These are phyloP conservation scores for Marsdenia floribunda DNA, from an alignment of 257 asterid species.

Conservation along the genomic window DNA sequence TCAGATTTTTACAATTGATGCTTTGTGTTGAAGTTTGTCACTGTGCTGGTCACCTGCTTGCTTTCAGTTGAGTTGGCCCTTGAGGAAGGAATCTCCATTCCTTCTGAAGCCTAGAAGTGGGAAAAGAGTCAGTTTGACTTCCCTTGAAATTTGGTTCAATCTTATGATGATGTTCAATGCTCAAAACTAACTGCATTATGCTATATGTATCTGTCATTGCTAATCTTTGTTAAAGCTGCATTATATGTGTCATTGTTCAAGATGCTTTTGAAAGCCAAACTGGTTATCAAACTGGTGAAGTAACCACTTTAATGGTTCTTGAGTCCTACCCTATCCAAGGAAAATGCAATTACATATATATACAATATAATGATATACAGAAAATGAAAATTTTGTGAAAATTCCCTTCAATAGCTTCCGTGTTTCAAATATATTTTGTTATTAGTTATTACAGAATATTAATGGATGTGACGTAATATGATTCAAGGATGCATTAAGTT, in stretches of 20 bases:
- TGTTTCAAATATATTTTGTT: too few relatives aligned
- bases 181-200: neutral
- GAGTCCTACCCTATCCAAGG: too few relatives aligned
- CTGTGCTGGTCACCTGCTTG: conserved; percentile 79
- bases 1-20: conserved; percentile 18
- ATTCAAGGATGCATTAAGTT: too few relatives aligned
- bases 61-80: conserved; percentile 87
- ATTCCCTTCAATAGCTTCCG: too few relatives aligned
- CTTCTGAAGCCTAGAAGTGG: conserved; percentile 53
- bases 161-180: neutral
- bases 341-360: too few relatives aligned
- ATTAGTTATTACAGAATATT: too few relatives aligned
- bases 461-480: too few relatives aligned
- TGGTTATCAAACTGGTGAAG: too few relatives aligned
- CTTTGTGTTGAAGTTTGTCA: conserved; percentile 1
- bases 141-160: neutral
- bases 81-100: conserved; percentile 62
- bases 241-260: neutral
- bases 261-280: too few relatives aligned
- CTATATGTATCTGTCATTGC: neutral
- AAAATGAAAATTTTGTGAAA: too few relatives aligned
- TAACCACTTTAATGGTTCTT: too few relatives aligned
- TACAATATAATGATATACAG: too few relatives aligned
- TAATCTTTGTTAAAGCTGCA: neutral
- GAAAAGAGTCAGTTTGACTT: conserved; percentile 64